phyloP scores from a whole-genome alignment of 768 basidiomycete species.

The Chalciporus sphaerocephalus region DNA sequence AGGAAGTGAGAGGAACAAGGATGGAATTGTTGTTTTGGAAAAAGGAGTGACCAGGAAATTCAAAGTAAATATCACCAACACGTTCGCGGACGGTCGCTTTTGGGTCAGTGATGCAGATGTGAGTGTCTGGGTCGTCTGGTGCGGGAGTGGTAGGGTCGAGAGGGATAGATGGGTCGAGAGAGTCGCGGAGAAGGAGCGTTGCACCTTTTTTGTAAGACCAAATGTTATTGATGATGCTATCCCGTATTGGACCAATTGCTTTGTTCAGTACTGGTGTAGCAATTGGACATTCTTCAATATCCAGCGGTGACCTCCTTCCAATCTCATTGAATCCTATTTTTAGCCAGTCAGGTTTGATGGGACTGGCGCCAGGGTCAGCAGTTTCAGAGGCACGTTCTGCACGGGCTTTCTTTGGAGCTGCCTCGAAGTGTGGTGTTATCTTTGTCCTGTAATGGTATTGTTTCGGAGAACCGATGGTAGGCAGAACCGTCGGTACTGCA shows the following conservation, averaged over 20 bases:
- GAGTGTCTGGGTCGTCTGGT: slow-evolving; percentile 45
- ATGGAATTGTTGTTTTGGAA: slow-evolving; percentile 99
- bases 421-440: slow-evolving; percentile 94
- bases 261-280: slow-evolving; percentile 77
- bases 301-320: slow-evolving; percentile 69
- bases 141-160: slow-evolving; percentile 20
- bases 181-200: slow-evolving; percentile 88
- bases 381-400: not conserved
- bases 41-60: slow-evolving; percentile 84
- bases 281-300: slow-evolving; percentile 97
- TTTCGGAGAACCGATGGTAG: slow-evolving; percentile 82
- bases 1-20: slow-evolving; percentile 75
- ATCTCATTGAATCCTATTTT: slow-evolving; percentile 87
- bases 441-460: slow-evolving; percentile 95
- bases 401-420: slow-evolving; percentile 50
- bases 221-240: slow-evolving; percentile 67
- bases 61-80: slow-evolving; percentile 77
- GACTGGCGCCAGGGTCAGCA: not conserved
- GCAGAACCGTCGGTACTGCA: slow-evolving; percentile 58
- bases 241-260: slow-evolving; percentile 55
- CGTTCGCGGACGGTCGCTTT: slow-evolving; percentile 76
- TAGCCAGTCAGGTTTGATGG: slow-evolving; percentile 59
- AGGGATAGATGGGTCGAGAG: slow-evolving; percentile 40
- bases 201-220: slow-evolving; percentile 80
- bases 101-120: slow-evolving; percentile 82